Evolutionary conservation across 2,329 filamentous ascomycete species (phyloP).

Genomic region (Fusarium sp.): DNA sequence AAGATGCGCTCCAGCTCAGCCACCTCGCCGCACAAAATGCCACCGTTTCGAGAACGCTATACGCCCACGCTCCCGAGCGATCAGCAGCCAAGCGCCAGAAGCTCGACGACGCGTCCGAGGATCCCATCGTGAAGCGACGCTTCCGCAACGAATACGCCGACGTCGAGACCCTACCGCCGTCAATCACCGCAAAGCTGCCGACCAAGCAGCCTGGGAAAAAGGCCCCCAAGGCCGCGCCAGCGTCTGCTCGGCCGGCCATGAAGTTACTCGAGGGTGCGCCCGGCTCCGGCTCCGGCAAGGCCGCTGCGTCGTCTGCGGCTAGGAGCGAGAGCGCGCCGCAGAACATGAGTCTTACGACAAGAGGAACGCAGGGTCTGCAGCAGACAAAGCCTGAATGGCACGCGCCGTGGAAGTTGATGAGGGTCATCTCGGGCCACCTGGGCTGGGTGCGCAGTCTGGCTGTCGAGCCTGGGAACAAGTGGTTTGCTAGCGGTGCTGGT

Average conservation of each 20-base stretch:
- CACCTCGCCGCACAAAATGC: slow-evolving; percentile 52
- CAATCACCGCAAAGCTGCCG: slow-evolving; percentile 82
- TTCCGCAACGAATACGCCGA: slow-evolving; percentile 80
- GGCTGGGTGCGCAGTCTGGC: slow-evolving; percentile 93
- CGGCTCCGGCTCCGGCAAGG: slow-evolving; percentile 54
- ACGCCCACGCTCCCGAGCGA: slow-evolving; percentile 43
- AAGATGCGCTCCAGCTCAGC: slow-evolving; percentile 51
- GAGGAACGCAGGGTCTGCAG: slow-evolving; percentile 47
- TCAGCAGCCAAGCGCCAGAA: slow-evolving; percentile 53
- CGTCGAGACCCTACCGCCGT: slow-evolving; percentile 80
- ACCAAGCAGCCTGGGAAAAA: slow-evolving; percentile 53
- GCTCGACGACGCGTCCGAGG: slow-evolving; percentile 50
- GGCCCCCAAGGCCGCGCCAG: slow-evolving; percentile 58
- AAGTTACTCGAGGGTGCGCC: slow-evolving; percentile 54
- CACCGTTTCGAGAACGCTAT: slow-evolving; percentile 48
- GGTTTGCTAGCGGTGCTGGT: slow-evolving; percentile 95
- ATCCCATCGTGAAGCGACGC: slow-evolving; percentile 56
- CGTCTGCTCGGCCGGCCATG: slow-evolving; percentile 50
- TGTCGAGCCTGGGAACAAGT: slow-evolving; percentile 95
- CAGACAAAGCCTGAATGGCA: slow-evolving; percentile 90
- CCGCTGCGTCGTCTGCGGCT: slow-evolving; percentile 39
- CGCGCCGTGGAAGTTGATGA: slow-evolving; percentile 97
- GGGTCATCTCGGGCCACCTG: slow-evolving; percentile 94
- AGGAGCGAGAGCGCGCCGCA: slow-evolving; percentile 38
- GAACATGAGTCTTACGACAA: slow-evolving; percentile 49